These are phyloP conservation scores for Ceratocystis cubensis DNA, from an alignment of 2,329 filamentous ascomycete species.

Conservation along the genomic window DNA sequence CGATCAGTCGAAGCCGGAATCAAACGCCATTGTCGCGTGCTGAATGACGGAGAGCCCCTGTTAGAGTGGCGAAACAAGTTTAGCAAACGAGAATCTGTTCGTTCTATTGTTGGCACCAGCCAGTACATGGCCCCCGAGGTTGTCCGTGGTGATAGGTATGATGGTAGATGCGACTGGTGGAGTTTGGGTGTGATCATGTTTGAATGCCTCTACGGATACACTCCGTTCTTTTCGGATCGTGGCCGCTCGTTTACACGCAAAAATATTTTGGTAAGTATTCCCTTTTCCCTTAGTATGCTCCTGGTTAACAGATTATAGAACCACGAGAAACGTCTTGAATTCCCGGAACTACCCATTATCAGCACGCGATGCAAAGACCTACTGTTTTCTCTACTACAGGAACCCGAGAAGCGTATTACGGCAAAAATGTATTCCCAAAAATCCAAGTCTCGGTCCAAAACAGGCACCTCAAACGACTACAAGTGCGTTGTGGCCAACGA, in stretches of 20 bases:
- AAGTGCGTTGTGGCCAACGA: conserved; percentile 61
- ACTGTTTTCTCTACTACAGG: conserved; percentile 57
- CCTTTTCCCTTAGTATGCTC: background rate
- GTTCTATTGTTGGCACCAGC: conserved; percentile 84
- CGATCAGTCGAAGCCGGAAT: conserved; percentile 31
- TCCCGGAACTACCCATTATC: conserved; percentile 54
- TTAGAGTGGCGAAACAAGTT: conserved; percentile 58
- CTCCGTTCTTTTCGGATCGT: conserved; percentile 74
- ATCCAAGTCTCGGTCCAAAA: conserved; percentile 27
- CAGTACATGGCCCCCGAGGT: conserved; percentile 99
- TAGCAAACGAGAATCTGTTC: conserved; percentile 59
- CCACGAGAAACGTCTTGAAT: conserved; percentile 56
- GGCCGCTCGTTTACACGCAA: conserved; percentile 68
- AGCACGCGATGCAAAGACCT: conserved; percentile 64
- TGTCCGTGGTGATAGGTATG: conserved; percentile 67
- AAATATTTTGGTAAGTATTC: conserved; percentile 57
- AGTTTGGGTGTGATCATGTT: conserved; percentile 89
- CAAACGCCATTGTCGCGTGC: conserved; percentile 21
- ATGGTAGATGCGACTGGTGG: conserved; percentile 94
- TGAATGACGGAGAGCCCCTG: conserved; percentile 30
- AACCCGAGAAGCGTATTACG: conserved; percentile 64
- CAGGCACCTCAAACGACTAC: conserved; percentile 22
- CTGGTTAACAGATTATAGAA: conserved; percentile 35
- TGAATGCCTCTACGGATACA: conserved; percentile 86
- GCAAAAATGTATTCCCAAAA: conserved; percentile 59